Base-by-base conservation (phyloP, 1,284 basidiomycete species). In the Coniferiporia weirii region DNA sequence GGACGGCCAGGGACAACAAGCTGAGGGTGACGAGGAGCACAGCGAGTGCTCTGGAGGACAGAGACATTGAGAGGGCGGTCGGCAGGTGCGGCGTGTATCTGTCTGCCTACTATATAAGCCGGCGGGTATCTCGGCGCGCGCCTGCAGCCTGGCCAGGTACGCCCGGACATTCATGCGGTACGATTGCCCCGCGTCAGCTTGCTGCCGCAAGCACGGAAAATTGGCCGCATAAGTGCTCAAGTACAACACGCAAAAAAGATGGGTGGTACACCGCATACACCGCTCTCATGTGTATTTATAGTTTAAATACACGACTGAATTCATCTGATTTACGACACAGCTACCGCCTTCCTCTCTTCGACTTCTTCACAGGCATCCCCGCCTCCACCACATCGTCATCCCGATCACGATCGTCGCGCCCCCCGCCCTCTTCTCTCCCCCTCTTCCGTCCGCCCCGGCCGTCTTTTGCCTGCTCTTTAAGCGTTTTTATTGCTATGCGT, bases 321-420 rank as follows among this genome's bases (percentile, higher is more conserved):
- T 27, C 20, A 10, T 19, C 3, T 40, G n/a, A n/a, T n/a, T n/a
- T n/a, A n/a, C n/a, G n/a, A n/a, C n/a, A n/a, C n/a, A n/a, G 13
- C 44, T 47, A 58, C 66, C 68, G 75, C 59, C 69, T 65, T 58
- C 73, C 73, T 46, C 69, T 75, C 68, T 76, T 83, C 64, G 75
- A 57, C 61, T 66, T 81, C 63, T 77, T 79, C 55, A 67, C 72
- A 9, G 85, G 90, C 81, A 92, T 83, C 8, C 88, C 91, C 53
- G 88, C 91, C 72, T 93, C 90, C 8, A 91, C 81, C 19, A 84
- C 78, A 72, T 95, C 93, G 69, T 96, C 93, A 66, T 95, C 93
- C 62, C 91, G 76, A 72, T 94, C 93, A 66, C 80, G 80, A 62
- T 91, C 85, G 67, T 93, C 92, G 62, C 75, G 76, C 8, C 78